These are phyloP conservation scores for Tricholomella constricta DNA, from an alignment of 768 basidiomycete species.

Conservation along the genomic window DNA sequence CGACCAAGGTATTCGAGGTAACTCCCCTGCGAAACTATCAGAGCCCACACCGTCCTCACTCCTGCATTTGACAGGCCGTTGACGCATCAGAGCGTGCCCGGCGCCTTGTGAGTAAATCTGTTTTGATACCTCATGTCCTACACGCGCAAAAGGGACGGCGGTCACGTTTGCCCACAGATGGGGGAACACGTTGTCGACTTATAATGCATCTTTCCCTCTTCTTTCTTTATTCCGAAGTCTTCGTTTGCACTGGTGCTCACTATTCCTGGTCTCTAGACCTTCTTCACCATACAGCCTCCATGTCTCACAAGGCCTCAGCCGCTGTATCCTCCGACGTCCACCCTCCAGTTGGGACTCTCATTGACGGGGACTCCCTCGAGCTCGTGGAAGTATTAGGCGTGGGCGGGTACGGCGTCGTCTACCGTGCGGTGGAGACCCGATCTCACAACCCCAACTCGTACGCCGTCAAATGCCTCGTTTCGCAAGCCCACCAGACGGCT, in stretches of 20 bases:
- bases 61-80: conserved; percentile 20
- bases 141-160: conserved; percentile 57
- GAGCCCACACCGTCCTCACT: conserved; percentile 5
- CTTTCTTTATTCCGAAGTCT: conserved; percentile 42
- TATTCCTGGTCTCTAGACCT: conserved; percentile 26
- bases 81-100: conserved; percentile 44
- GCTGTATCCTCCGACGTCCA: conserved; percentile 73
- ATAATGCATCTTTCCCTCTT: conserved; percentile 23
- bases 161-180: conserved; percentile 38
- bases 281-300: conserved; percentile 31
- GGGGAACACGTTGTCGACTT: conserved; percentile 19
- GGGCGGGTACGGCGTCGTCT: conserved; percentile 95
- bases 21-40: background rate
- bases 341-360: conserved; percentile 72
- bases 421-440: conserved; percentile 75
- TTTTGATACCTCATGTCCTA: conserved; percentile 77
- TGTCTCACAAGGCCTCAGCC: conserved; percentile 63
- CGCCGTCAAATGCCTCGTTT: conserved; percentile 91
- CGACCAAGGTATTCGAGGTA: conserved; percentile 4
- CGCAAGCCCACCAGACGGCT: conserved; percentile 44
- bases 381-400: conserved; percentile 87
- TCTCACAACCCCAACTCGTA: conserved; percentile 60
- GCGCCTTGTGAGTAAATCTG: conserved; percentile 42
- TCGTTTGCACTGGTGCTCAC: conserved; percentile 51
- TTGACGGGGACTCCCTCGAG: conserved; percentile 83